Base-by-base conservation (phyloP, 164 flowering plant species). In the Magnolia officinalis region DNA sequence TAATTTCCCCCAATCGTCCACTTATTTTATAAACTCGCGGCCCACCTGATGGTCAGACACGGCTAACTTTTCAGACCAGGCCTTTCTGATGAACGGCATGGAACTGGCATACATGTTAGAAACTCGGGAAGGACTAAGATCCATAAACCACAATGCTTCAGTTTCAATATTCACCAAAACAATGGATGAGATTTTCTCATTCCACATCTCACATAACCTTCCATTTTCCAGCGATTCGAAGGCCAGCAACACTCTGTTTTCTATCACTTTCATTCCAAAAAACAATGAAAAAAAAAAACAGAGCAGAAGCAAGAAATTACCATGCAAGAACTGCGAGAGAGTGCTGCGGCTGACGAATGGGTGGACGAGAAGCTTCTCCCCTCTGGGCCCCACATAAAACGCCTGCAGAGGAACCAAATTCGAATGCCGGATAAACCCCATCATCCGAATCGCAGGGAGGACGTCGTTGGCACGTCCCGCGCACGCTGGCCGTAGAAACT, bases 351-450 rank as follows among this genome's bases (percentile, higher is more conserved):
- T 58, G 78, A 83, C 88, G 76, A 89, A 96, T 0, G 99, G 98
- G 88, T 90, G 86, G 81, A 96, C 90, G n/a, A 96, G 86, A 71
- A 96, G 93, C 86, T 90, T 94, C 81, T 96, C 99, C 5, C 98
- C 99, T 81, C 91, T 88, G 0, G 89, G 81, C n/a, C 99, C 99
- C 0, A 89, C 83, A 76, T 94, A 94, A 75, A 90, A 90, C 6
- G 92, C 99, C 70, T 75, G 79, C 71, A 96, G 86, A 73, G 98
- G 92, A 64, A 94, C 96, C 91, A 96, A 86, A 84, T 91, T 91
- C 0, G 90, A 84, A 76, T 94, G 97, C 79, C 94, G 87, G 5
- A 91, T 69, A 55, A 78, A 63, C 69, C 99, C 98, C 77, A 94
- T 67, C 49, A 87, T n/a, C 81, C 85, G 84, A 73, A 94, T 75